These are phyloP conservation scores for Phytophthora sansomeana DNA, from an alignment of 352 stramenopile species.

Conservation along the genomic window DNA sequence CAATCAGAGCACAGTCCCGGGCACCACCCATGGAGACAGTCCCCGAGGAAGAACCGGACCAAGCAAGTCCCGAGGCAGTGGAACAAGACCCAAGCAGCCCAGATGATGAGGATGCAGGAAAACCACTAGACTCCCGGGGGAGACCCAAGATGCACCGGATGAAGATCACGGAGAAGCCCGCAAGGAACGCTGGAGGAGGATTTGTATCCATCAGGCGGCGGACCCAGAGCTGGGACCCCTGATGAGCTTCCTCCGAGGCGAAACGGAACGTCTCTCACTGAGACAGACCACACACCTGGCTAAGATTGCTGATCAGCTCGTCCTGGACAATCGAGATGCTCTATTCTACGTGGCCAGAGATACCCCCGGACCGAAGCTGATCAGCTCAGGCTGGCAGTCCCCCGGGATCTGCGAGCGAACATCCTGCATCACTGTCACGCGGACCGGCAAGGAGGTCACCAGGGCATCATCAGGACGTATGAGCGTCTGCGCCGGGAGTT, in stretches of 20 bases:
- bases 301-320: constrained; percentile 4
- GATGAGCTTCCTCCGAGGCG: too few relatives aligned
- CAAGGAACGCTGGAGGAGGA: background rate
- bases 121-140: too few relatives aligned
- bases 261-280: too few relatives aligned
- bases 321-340: constrained; percentile 1
- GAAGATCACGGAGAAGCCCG: background rate
- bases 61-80: background rate
- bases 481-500: background rate
- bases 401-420: background rate
- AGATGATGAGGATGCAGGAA: too few relatives aligned
- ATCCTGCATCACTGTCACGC: constrained; percentile 10
- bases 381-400: constrained; percentile 3
- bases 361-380: background rate
- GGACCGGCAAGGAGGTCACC: constrained; percentile 9
- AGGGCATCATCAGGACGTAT: constrained; percentile 14
- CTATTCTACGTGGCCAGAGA: too few relatives aligned
- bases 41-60: background rate
- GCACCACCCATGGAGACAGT: background rate
- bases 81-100: too few relatives aligned
- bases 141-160: background rate
- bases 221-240: constrained; percentile 4
- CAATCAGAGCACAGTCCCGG: background rate
- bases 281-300: constrained; percentile 3
- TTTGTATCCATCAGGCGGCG: background rate